Base-by-base conservation (phyloP, 2,329 filamentous ascomycete genomes). In the Pseudodiploospora longispora region DNA sequence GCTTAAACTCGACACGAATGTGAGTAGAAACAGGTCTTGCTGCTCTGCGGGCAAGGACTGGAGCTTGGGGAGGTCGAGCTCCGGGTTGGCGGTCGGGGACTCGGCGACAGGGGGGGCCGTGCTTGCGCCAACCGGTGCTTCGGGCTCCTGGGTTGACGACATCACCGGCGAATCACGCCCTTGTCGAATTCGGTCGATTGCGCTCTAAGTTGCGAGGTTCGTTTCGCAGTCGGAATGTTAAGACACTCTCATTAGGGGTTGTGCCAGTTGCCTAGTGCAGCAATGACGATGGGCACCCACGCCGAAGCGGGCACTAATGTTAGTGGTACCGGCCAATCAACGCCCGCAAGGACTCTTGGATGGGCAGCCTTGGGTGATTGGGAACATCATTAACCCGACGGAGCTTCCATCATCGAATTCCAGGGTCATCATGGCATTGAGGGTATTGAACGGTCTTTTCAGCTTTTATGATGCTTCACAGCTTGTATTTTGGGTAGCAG, bases 11-110 rank as follows among this genome's bases (percentile, higher is more conserved):
- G 89, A 85, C 32, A 90, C 85, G 61, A 94, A 96, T 28, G 83
- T 94, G 48, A 98, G 75, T 50, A 98, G 78, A 64, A 93, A 94
- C 9, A 98, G 79, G 58, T 96, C 90, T 67, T 98, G 93, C 64
- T 98, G 93, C 68, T 98, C 93, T 43, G 87, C 81, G 36, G 91
- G 87, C 38, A 97, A 79, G 42, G 86, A 77, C 65, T 95, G 85
- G 39, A 98, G 82, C 74, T 95, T 95, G 57, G 82, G 71, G 54
- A 95, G 70, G 61, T 98, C 90, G 63, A 98, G 85, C 71, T 95
- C 86, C 41, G 83, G 83, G 59, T 79, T 83, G 48, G 71, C 65
- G 52, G 65, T 70, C 50, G 66, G 66, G 47, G 67, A 54, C 54
- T 65, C 55, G 49, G 61, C 54, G 52, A 64, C 49, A 57, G 58